Evolutionary conservation across 768 basidiomycete genomes (phyloP).

Genomic region (Lanmaoa pseudosensibilis): DNA sequence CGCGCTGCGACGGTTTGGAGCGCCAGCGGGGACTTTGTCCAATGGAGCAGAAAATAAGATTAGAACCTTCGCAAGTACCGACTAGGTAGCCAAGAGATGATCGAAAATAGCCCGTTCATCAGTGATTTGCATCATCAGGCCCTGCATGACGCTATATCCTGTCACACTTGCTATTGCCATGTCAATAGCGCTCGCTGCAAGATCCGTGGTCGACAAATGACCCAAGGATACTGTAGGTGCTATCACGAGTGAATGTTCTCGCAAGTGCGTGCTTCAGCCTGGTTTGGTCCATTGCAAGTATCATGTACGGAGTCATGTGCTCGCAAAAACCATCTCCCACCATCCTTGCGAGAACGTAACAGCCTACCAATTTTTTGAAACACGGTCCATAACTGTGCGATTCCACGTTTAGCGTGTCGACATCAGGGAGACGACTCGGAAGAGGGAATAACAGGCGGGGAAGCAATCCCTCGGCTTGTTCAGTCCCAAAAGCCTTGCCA

Average conservation of each 20-base stretch:
- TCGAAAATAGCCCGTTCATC: constrained; percentile 9
- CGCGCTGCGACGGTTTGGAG: constrained; percentile 14
- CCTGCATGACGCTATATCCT: constrained; percentile 45
- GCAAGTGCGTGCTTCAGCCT: constrained; percentile 16
- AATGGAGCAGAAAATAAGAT: constrained; percentile 14
- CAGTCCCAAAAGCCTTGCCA: constrained; percentile 21
- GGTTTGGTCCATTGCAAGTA: background rate
- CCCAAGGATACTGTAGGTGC: constrained; percentile 42
- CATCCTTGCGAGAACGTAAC: constrained; percentile 25
- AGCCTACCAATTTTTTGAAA: constrained; percentile 11
- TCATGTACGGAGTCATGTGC: background rate
- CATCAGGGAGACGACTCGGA: constrained; percentile 16
- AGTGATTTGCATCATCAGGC: constrained; percentile 39
- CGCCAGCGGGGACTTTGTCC: constrained; percentile 16
- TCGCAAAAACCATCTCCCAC: constrained; percentile 25
- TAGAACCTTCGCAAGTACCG: constrained; percentile 10
- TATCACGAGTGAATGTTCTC: constrained; percentile 28
- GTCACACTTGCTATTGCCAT: constrained; percentile 43
- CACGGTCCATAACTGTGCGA: constrained; percentile 3
- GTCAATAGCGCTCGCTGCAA: constrained; percentile 49
- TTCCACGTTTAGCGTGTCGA: constrained; percentile 15
- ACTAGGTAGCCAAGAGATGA: background rate
- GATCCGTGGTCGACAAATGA: constrained; percentile 52
- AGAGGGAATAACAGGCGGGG: constrained; percentile 16
- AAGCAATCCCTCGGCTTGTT: constrained; percentile 22